A percentile compares a stretch with the other conserved stretches of the same genome.
Conservation (phyloP, 306 rosid species). For the Castanea sativa region DNA sequence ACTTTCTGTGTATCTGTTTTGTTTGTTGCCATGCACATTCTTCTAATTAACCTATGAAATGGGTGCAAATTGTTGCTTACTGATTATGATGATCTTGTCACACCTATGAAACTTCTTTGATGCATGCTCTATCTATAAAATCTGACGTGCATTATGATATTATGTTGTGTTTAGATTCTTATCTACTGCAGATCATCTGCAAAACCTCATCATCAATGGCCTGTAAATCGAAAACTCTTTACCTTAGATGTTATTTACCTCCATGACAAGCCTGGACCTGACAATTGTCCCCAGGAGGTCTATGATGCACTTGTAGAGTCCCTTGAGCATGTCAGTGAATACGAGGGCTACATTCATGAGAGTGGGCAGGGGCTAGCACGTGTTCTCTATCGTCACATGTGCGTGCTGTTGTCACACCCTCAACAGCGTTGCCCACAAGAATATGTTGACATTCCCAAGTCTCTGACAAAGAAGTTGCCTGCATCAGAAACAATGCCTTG, state of each 20-base stretch:
- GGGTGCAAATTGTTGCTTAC: not conserved
- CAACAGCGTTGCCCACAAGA: constrained; percentile 89
- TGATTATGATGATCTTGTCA: not conserved
- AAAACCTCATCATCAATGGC: constrained; percentile 77
- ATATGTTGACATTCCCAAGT: constrained; percentile 66
- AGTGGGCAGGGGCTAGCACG: constrained; percentile 84
- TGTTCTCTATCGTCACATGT: constrained; percentile 62
- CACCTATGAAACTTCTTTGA: not conserved
- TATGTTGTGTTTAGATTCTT: constrained; percentile 54
- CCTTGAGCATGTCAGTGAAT: constrained; percentile 83
- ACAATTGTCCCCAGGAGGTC: constrained; percentile 90
- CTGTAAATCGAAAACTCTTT: constrained; percentile 67
- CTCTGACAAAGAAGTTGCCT: constrained; percentile 60
- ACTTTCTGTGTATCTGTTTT: constrained; percentile 5
- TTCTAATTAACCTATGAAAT: not conserved
- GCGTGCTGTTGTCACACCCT: constrained; percentile 70
- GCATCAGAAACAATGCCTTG: constrained; percentile 47
- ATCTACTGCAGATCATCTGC: constrained; percentile 82
- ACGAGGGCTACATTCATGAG: constrained; percentile 91
- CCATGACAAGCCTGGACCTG: constrained; percentile 94
- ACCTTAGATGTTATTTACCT: constrained; percentile 91
- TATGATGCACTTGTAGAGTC: constrained; percentile 84
- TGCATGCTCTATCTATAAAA: not conserved
- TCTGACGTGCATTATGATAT: constrained; percentile 28
- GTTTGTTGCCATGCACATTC: constrained; percentile 5